Conservation (phyloP, 495 filamentous ascomycete genomes). For the Pseudomonodictys pantanalensis region DNA sequence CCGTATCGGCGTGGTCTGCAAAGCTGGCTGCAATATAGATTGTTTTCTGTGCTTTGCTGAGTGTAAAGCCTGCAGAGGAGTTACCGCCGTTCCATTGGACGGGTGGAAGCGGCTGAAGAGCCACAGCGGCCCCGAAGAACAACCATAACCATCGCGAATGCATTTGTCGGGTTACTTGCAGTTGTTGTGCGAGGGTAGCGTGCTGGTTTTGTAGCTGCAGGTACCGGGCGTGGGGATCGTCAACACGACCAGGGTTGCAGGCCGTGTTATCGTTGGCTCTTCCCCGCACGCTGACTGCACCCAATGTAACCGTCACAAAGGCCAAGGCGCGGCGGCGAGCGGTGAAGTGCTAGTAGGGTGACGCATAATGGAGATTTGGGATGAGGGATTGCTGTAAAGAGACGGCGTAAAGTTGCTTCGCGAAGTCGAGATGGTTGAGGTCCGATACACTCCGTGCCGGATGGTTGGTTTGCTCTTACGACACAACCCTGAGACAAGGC, state of each 20-base stretch:
- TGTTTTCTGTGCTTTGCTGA: conserved; percentile 9
- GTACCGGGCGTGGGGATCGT: conserved; percentile 9
- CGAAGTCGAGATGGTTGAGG: too few relatives aligned
- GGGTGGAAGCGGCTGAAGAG: conserved; percentile 23
- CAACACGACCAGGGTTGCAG: conserved; percentile 2
- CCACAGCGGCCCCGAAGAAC: conserved; percentile 2
- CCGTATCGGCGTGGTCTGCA: conserved; percentile 37
- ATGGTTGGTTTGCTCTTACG: too few relatives aligned
- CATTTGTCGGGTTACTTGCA: background rate
- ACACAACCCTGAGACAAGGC: too few relatives aligned
- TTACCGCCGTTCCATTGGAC: conserved; percentile 23
- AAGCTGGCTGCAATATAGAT: conserved; percentile 22
- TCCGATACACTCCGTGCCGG: too few relatives aligned
- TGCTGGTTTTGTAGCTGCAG: conserved; percentile 10
- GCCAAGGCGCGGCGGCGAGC: background rate
- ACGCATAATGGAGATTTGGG: too few relatives aligned
- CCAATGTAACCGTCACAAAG: conserved; percentile 21
- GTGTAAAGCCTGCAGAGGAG: conserved; percentile 3
- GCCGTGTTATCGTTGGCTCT: conserved; percentile 18
- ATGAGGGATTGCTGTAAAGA: background rate
- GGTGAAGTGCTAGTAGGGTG: too few relatives aligned
- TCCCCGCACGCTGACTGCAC: conserved; percentile 20
- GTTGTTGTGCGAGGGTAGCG: too few relatives aligned
- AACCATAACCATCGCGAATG: too few relatives aligned
- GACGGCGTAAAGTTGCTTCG: conserved; percentile 3